Percentiles rank a stretch among this genome's conserved stretches.
These are phyloP conservation scores for Triticum aestivum DNA, from an alignment of 176 grass and related monocot genomes.

Conservation along the genomic window DNA sequence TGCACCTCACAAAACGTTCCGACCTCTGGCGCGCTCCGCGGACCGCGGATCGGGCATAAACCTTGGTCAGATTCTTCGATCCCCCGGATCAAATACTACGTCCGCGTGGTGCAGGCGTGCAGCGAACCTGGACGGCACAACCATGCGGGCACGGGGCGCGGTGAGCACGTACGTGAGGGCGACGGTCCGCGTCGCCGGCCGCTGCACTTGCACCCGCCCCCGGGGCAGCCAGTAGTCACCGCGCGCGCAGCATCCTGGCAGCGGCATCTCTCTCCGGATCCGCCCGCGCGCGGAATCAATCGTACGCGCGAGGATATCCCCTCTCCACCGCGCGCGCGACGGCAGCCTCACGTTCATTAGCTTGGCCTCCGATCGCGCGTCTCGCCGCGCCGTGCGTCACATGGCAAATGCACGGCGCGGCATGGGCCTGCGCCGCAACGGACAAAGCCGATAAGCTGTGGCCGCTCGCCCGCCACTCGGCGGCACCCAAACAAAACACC, in stretches of 20 bases:
- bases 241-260: neutral
- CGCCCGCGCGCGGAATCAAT: neutral
- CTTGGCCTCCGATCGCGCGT: neutral
- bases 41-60: neutral
- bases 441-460: slow-evolving; percentile 18
- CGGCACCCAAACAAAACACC: slow-evolving; percentile 4
- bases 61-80: neutral
- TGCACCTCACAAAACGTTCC: neutral
- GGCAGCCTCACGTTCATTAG: neutral
- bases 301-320: slow-evolving; percentile 6
- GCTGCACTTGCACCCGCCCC: neutral
- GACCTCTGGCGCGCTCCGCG: neutral
- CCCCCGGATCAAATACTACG: slow-evolving; percentile 10
- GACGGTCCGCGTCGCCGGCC: neutral
- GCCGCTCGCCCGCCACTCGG: slow-evolving; percentile 11
- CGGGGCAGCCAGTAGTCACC: neutral
- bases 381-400: slow-evolving; percentile 26
- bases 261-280: slow-evolving; percentile 10
- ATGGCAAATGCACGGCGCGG: neutral
- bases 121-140: neutral
- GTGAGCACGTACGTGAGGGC: neutral
- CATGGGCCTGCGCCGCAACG: neutral
- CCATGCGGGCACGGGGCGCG: neutral
- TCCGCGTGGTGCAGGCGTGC: neutral
- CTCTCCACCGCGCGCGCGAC: neutral